Evolutionary conservation across 169 alveolate genomes (phyloP), one percentile per base, ranked within the genome.

Genomic region (Plasmodium yoelii): DNA sequence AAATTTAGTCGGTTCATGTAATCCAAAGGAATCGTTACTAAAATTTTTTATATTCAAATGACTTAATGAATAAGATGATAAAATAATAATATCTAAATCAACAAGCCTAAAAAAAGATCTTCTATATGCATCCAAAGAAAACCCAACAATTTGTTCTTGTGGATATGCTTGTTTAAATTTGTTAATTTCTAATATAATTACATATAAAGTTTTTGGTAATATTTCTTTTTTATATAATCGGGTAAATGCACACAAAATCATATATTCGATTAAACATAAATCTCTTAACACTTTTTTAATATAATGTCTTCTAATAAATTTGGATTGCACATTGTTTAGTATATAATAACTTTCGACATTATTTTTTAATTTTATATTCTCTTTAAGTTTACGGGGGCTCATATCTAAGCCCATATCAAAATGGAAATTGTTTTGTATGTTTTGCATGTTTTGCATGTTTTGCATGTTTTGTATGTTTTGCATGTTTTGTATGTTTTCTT

Each of bases 151-250:
- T 69, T 77, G 88, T 64, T 77, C 88, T 64, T 77, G 88, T 19
- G 88, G 88, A 64, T 77, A 77, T 15, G 88, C 88, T 63, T 77
- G 88, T 51, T 77, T 77, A 65, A 77, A 77, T 77, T 77, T 77
- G 26, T 77, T 77, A 51, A 77, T 77, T 64, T 77, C 88, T 64
- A 77, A 56, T 39, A 77, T 63, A 24, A 77, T 77, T 15, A 77
- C 88, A 77, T 77, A 77, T 9, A 77, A 51, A 5, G 88, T 77
- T 49, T 77, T 77, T 49, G 88, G 88, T 49, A 77, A 68, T 63
- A 77, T 46, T 44, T 77, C 88, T 51, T 77, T 77, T 34, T 77
- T 77, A 68, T 77, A 77, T 42, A 77, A 63, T 44, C 88, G 26
- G 13, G 88, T 77, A 19, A 77, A 77, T 63, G 88, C 88, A 77